Percentiles rank a stretch among this genome's conserved stretches.
Conservation (phyloP, 441 rosid genomes). For the Macaranga tanarius region DNA sequence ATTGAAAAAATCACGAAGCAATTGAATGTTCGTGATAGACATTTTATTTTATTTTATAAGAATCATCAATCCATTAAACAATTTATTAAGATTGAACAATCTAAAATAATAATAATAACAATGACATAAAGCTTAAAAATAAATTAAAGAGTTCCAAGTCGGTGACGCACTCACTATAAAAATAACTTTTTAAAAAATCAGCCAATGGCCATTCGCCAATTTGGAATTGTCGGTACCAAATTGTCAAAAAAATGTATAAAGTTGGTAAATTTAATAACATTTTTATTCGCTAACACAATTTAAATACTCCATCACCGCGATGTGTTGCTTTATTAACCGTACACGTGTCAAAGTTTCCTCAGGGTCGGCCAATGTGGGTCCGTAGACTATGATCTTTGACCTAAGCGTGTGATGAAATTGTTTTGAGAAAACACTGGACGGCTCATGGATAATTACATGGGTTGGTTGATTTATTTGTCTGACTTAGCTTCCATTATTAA, state of each 20-base stretch:
- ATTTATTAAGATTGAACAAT: constrained; percentile 10
- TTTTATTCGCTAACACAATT: too few species aligned
- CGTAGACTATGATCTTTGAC: neutral
- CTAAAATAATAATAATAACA: neutral
- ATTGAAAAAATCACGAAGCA: too few species aligned
- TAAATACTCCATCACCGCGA: neutral
- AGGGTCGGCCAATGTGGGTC: neutral
- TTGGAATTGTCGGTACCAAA: constrained; percentile 9
- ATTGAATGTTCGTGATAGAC: too few species aligned
- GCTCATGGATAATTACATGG: constrained; percentile 17
- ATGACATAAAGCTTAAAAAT: constrained; percentile 1
- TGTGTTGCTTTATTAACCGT: neutral
- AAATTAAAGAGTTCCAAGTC: constrained; percentile 20
- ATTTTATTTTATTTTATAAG: too few species aligned
- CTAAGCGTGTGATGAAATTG: neutral
- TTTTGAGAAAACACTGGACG: constrained; percentile 21
- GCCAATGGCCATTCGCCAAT: neutral
- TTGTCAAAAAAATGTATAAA: neutral
- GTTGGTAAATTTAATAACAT: neutral
- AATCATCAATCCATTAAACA: too few species aligned
- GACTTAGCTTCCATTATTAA: constrained; percentile 6
- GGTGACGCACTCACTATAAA: constrained; percentile 26
- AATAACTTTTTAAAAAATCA: neutral
- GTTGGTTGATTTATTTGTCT: neutral
- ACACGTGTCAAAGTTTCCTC: constrained; percentile 1